A percentile compares a stretch with the other conserved stretches of the same genome.
Conservation (phyloP, 225 moss, liverwort and hornwort species). For the Takakia lepidozioides region DNA sequence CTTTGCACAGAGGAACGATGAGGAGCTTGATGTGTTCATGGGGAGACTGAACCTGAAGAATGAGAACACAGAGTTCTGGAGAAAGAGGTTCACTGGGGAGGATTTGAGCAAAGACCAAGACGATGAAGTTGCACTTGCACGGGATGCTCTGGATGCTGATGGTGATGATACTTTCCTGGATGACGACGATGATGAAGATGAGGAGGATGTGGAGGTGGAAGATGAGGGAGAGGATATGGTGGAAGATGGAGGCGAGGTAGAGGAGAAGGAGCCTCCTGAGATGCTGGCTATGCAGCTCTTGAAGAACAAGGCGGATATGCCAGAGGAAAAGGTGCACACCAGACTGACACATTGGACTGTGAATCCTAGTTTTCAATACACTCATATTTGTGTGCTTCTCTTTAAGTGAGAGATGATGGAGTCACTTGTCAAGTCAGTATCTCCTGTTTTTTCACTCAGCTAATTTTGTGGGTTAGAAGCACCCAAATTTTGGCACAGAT, state of each 20-base stretch:
- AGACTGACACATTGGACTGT: no score
- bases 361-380: no score
- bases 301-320: conserved; percentile 66
- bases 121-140: conserved; percentile 21
- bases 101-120: conserved; percentile 42
- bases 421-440: no score
- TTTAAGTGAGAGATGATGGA: no score
- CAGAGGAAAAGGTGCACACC: conserved; percentile 53
- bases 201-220: conserved; percentile 65
- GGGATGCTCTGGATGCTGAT: conserved; percentile 27
- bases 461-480: no score
- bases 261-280: conserved; percentile 71
- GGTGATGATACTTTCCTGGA: conserved; percentile 46
- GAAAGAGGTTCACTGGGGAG: conserved; percentile 67
- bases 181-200: conserved; percentile 74
- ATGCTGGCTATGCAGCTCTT: conserved; percentile 83
- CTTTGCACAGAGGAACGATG: conserved; percentile 47
- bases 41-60: conserved; percentile 66
- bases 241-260: conserved; percentile 89
- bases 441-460: no score
- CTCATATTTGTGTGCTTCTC: no score
- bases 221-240: conserved; percentile 70
- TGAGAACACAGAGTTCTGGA: conserved; percentile 92
- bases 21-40: conserved; percentile 67
- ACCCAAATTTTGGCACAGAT: no score